Percentiles rank a stretch among this genome's conserved stretches.
Conservation (phyloP, 192 early-diverging fungal genomes). For the Gaertneriomyces semiglobifer region DNA sequence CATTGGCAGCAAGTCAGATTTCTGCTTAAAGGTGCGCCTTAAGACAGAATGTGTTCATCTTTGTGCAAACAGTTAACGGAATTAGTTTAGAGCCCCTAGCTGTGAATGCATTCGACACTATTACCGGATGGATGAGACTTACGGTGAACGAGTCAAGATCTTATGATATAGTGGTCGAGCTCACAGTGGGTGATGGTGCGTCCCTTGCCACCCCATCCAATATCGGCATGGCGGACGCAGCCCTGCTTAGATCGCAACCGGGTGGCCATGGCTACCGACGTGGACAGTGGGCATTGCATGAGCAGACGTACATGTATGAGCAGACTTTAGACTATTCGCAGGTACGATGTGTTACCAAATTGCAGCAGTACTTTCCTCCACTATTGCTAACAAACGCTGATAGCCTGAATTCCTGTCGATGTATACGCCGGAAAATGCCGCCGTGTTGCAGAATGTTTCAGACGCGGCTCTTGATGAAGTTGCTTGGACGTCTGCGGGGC, state of each 20-base stretch:
- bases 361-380: background rate
- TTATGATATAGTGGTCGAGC: slow-evolving; percentile 78
- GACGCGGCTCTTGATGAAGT: too few relatives aligned
- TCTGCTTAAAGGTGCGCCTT: slow-evolving; percentile 61
- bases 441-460: too few relatives aligned
- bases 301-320: slow-evolving; percentile 61
- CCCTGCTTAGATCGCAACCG: slow-evolving; percentile 38
- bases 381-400: background rate
- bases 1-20: slow-evolving; percentile 99
- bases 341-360: background rate
- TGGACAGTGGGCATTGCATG: slow-evolving; percentile 86
- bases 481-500: too few relatives aligned
- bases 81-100: slow-evolving; percentile 76
- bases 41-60: background rate
- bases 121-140: slow-evolving; percentile 83
- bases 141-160: slow-evolving; percentile 86
- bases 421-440: slow-evolving; percentile 21
- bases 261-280: slow-evolving; percentile 42
- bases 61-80: background rate
- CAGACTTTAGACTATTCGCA: slow-evolving; percentile 26
- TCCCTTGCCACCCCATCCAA: slow-evolving; percentile 50
- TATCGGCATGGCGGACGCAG: slow-evolving; percentile 5
- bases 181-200: slow-evolving; percentile 53
- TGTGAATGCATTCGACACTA: slow-evolving; percentile 82
- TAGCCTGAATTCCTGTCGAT: slow-evolving; percentile 27